Base-by-base conservation (phyloP, 352 stramenopile species). In the Pythium apleroticum region DNA sequence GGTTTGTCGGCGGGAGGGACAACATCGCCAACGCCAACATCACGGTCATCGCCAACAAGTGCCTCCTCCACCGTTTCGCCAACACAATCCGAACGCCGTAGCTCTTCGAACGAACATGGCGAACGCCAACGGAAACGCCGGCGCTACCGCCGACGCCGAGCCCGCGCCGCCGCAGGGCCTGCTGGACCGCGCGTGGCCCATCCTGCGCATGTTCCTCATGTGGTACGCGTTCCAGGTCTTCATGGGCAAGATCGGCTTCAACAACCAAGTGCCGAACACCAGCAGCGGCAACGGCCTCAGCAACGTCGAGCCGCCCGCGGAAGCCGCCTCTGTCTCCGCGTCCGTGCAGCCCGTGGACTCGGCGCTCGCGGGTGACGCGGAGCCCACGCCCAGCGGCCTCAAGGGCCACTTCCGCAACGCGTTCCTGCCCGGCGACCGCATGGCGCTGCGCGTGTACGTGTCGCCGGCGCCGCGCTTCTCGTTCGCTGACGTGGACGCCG, bases 211-310 rank as follows among this genome's bases (percentile, higher is more conserved):
- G 70, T 46, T 91, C n/a, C 73, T 84, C 63, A 80, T 93, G 61
- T 95, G 86, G 80, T 95, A 95, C 75, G 74, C 82, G 35, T 81
- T 95, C 60, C 80, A 89, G 52, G 72, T 77, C 41, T 76, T 80
- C 52, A 77, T 83, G 57, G 73, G 70, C 50, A 67, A 75, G 35
- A 70, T 89, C 22, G 57, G 64, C 52, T 66, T 71, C 31, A 48
- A 56, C n/a, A 65, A 61, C 57, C 64, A 71, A 45, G 50, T 66
- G 1, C n/a, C 54, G 31, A 55, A 41, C 31, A 55, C 11, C 39
- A 19, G 22, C 52, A 9, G 17, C 0, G 25, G 12, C 28, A 11
- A 9, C 46, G 15, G 45, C 50, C 25, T 31, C 14, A n/a, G 30
- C 20, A 25, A 7, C 52, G 45, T 57, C 22, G 60, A 41, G 25